Evolutionary conservation across 148 eudicot species (phyloP).

Genomic region (Cornus suecica): DNA sequence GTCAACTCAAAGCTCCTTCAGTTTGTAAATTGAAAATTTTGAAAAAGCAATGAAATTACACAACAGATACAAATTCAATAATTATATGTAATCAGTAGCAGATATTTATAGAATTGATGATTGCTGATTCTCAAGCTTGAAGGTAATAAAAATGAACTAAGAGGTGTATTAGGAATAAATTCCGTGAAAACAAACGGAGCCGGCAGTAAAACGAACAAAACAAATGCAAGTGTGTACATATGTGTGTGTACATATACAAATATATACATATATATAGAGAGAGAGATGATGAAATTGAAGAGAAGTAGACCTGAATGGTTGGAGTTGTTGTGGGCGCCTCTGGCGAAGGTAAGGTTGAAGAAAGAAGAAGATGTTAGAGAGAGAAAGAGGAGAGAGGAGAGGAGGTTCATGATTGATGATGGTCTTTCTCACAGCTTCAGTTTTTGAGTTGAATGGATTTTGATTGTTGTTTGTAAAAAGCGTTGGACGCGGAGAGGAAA

Average conservation of each 20-base stretch:
- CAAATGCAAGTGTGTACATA: background rate
- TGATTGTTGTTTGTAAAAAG: too few species aligned
- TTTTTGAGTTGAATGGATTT: too few species aligned
- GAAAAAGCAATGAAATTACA: background rate
- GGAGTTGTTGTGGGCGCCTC: conserved; percentile 40
- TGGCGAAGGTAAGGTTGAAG: conserved; percentile 31
- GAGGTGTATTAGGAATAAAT: too few species aligned
- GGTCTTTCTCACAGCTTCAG: background rate
- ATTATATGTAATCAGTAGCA: background rate
- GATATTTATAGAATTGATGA: background rate
- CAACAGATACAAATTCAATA: background rate
- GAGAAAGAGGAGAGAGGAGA: conserved; percentile 31
- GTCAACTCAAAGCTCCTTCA: background rate
- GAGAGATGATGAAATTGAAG: background rate
- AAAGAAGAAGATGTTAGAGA: conserved; percentile 27
- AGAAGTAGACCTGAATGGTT: conserved; percentile 30
- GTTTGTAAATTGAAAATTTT: background rate
- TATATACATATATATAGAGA: background rate
- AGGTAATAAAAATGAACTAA: background rate
- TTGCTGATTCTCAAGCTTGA: background rate
- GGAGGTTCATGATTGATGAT: conserved; percentile 9
- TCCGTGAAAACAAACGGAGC: background rate
- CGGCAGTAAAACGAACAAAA: background rate
- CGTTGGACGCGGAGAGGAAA: too few species aligned
- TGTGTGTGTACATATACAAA: background rate